phyloP scores from a whole-genome alignment of 2,329 filamentous ascomycete species.

The Trichoderma sp. region DNA sequence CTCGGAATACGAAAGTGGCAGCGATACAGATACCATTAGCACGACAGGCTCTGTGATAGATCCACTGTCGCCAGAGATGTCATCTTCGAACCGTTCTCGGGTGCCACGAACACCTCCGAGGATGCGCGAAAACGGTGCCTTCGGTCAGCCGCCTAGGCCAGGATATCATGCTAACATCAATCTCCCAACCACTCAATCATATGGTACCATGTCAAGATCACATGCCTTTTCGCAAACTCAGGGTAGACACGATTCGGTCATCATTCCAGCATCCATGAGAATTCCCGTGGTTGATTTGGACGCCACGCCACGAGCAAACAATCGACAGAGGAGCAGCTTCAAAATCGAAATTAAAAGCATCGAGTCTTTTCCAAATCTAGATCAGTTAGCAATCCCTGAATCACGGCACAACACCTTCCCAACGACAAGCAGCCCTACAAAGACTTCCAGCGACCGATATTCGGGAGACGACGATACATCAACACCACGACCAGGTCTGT shows the following conservation, averaged over 20 bases:
- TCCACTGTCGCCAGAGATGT: neutral
- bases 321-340: slow-evolving; percentile 3
- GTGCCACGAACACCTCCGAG: slow-evolving; percentile 29
- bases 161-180: slow-evolving; percentile 20
- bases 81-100: slow-evolving; percentile 18
- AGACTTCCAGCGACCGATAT: slow-evolving; percentile 26
- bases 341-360: slow-evolving; percentile 18
- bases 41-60: slow-evolving; percentile 26
- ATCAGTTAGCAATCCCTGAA: slow-evolving; percentile 23
- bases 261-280: slow-evolving; percentile 5
- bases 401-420: slow-evolving; percentile 21
- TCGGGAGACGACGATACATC: slow-evolving; percentile 29
- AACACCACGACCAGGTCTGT: slow-evolving; percentile 47
- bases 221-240: slow-evolving; percentile 20
- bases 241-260: neutral
- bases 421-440: slow-evolving; percentile 29
- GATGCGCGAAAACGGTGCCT: neutral
- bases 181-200: slow-evolving; percentile 29
- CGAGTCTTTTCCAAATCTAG: slow-evolving; percentile 30
- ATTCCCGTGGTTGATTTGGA: slow-evolving; percentile 18
- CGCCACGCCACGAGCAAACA: neutral
- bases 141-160: slow-evolving; percentile 24
- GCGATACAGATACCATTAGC: slow-evolving; percentile 35
- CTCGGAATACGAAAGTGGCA: slow-evolving; percentile 35
- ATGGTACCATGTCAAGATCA: slow-evolving; percentile 37